Base-by-base conservation (phyloP, 345 rosid genomes). In the Physaria fendleri region DNA sequence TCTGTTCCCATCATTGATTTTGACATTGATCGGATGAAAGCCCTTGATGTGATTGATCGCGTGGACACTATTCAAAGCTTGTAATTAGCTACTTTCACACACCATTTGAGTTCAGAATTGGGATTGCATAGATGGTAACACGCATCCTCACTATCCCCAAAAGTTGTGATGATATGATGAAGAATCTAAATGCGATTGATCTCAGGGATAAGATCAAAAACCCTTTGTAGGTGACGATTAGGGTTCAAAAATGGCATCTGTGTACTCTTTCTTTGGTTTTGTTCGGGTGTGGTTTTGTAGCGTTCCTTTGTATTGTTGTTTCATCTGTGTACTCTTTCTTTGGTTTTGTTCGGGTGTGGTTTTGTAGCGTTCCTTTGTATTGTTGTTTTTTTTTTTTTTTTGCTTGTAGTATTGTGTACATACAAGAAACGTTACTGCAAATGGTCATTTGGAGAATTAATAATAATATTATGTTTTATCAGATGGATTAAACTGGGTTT, bases 11-110 rank as follows among this genome's bases (percentile, higher is more conserved):
- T 92, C 68, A 78, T 88, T 0, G 71, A 84, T 71, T 92, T 92
- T 23, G 84, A 84, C 32, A 77, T 88, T 9, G 90, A 88, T 68
- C 87, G 89, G 22, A 72, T 79, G 71, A 92, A 86, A 69, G 95
- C 93, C 8, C 75, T 92, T 61, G 98, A 92, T 51, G 87, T 84
- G 51, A 92, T 92, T 5, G 96, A 92, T 66, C 90, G 95, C 1
- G 90, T 92, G 59, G 96, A 92, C 79, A 86, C 81, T 1, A 81
- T 86, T 45, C 48, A 87, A 60, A 71, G 85, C 65, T 63, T 81
- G 52, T 82, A 72, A 68, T 40, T 33, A 12, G 24, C 32, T 25
- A 14, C 24, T 8, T 27, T 2, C 18, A 40, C 42, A n/a, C n/a
- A n/a, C n/a, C 0, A 32, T 29, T 3, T 0, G 14, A 47, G 44